Base-by-base conservation (phyloP, 768 basidiomycete species). In the Podaxis rugospora region DNA sequence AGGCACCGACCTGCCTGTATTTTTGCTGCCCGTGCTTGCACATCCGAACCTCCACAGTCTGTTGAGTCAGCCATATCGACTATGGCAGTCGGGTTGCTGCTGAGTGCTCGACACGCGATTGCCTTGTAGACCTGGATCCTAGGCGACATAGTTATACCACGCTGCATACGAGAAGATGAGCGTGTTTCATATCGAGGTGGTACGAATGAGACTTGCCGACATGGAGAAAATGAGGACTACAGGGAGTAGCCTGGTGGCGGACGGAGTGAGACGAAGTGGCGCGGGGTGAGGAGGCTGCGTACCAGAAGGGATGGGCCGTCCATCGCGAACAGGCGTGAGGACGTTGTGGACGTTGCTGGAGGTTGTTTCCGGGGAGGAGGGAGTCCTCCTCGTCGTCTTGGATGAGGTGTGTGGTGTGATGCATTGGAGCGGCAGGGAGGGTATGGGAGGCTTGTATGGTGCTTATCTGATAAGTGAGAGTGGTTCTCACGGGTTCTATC, bases 71-170 rank as follows among this genome's bases (percentile, higher is more conserved):
- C 28, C 4, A 70, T 51, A 39, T 65, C 62, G 25, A 61, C 59
- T 11, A 66, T 53, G 39, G 64, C 69, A 13, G 68, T 58, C 7
- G 69, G 57, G n/a, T 66, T 66, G n/a, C 68, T 66, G 36, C 65
- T 70, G 35, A 88, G 65, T 3, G 78, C 78, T 52, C 84, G 79
- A 71, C 91, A 92, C 3, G 91, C 85, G 55, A 93, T 83, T 53
- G 87, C 83, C 47, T 85, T 90, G 76, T 86, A 92, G 28, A 93
- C 87, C 70, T 90, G 86, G 50, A 93, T 87, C 59, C 90, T 83
- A 10, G 90, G 86, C 39, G 89, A 86, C 71, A 89, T 78, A 1
- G 90, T 92, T 74, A 92, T 85, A 36, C 90, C 90, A 25, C 90
- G 87, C 91, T 92, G 63, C 5, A 54, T 5, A 46, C 32, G 39